These are phyloP conservation scores for Metschnikowia shivogae DNA, from an alignment of 805 yeast genomes.

Conservation along the genomic window DNA sequence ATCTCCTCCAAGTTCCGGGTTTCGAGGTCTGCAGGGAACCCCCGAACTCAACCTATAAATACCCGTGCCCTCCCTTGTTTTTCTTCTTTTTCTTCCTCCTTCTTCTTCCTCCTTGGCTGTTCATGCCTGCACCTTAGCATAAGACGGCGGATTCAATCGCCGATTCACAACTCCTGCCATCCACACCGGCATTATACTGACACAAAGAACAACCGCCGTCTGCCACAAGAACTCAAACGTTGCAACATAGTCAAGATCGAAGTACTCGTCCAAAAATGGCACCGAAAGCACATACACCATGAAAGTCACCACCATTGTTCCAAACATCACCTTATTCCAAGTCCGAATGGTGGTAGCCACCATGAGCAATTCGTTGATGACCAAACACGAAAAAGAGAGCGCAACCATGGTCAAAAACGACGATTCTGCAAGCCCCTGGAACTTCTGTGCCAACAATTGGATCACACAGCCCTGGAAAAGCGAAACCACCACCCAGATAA, in stretches of 20 bases:
- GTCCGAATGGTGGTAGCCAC: conserved; percentile 87
- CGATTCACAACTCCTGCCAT: conserved; percentile 69
- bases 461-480: conserved; percentile 87
- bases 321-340: conserved; percentile 81
- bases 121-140: conserved; percentile 79
- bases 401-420: conserved; percentile 78
- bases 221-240: conserved; percentile 68
- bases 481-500: conserved; percentile 86
- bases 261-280: conserved; percentile 87
- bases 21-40: neutral
- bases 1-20: neutral
- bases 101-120: neutral
- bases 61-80: neutral
- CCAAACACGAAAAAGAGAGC: conserved; percentile 71
- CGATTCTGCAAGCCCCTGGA: conserved; percentile 55
- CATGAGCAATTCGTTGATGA: conserved; percentile 87
- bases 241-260: conserved; percentile 60
- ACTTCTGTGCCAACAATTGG: conserved; percentile 75
- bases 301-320: conserved; percentile 68
- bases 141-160: conserved; percentile 84
- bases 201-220: conserved; percentile 52
- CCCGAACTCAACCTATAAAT: neutral
- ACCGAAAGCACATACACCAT: conserved; percentile 64
- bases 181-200: conserved; percentile 90
- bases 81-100: neutral